Conservation (phyloP, 2,329 filamentous ascomycete species). For the Talaromyces sp. region DNA sequence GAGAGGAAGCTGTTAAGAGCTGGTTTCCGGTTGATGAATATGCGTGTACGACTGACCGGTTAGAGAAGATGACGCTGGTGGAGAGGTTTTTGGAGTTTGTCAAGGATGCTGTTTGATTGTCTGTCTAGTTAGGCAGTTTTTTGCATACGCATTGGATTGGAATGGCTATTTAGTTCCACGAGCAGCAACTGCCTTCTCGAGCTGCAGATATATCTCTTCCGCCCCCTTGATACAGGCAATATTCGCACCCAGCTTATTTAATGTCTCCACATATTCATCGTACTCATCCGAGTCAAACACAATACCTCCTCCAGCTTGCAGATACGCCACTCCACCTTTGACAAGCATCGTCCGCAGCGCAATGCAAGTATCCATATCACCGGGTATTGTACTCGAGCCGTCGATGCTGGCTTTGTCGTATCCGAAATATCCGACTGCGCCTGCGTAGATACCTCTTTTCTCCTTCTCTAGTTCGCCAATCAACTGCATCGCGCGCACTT, state of each 20-base stretch:
- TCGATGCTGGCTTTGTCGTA: slow-evolving; percentile 69
- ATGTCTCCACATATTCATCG: slow-evolving; percentile 93
- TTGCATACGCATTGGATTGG: neutral
- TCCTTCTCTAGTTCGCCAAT: slow-evolving; percentile 92
- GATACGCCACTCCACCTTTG: slow-evolving; percentile 85
- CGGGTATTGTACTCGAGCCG: slow-evolving; percentile 62
- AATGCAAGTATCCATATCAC: slow-evolving; percentile 87
- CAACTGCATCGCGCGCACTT: slow-evolving; percentile 94
- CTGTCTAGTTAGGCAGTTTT: neutral
- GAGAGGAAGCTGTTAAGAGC: slow-evolving; percentile 23
- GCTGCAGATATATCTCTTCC: slow-evolving; percentile 63
- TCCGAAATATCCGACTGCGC: slow-evolving; percentile 94
- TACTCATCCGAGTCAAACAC: slow-evolving; percentile 89
- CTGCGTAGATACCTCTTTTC: slow-evolving; percentile 92
- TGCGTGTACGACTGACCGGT: slow-evolving; percentile 16
- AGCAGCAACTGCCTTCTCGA: slow-evolving; percentile 31
- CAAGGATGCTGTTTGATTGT: neutral
- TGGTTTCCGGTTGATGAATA: slow-evolving; percentile 25
- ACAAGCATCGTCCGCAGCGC: slow-evolving; percentile 88
- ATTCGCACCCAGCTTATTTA: slow-evolving; percentile 91
- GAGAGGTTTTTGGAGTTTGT: slow-evolving; percentile 15
- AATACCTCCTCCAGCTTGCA: slow-evolving; percentile 83
- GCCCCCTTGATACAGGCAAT: slow-evolving; percentile 83
- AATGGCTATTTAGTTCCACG: neutral
- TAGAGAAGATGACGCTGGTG: slow-evolving; percentile 11